A percentile compares a stretch with the other conserved stretches of the same genome.
phyloP scores from a whole-genome alignment of 805 yeast species.

The Kodamaea jinghongensis region DNA sequence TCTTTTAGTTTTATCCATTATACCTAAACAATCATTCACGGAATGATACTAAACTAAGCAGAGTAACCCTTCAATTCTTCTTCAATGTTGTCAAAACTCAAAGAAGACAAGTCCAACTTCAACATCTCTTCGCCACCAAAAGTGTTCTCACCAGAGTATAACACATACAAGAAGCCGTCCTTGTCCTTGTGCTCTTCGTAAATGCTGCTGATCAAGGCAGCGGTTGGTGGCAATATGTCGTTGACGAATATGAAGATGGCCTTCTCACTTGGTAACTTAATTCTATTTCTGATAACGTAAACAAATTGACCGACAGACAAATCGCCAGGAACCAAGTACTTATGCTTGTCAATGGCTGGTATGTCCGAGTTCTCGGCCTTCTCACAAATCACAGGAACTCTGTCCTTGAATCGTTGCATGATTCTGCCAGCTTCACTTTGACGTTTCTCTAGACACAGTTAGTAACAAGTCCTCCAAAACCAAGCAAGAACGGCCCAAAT shows the following conservation, averaged over 20 bases:
- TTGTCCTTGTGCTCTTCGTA: conserved; percentile 97
- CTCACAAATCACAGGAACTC: conserved; percentile 97
- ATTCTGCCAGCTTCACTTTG: conserved; percentile 92
- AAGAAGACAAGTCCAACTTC: conserved; percentile 10
- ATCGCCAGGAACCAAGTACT: conserved; percentile 94
- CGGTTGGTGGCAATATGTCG: conserved; percentile 96
- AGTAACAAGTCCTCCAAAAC: no score
- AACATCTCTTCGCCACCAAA: conserved; percentile 55
- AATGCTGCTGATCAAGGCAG: conserved; percentile 91
- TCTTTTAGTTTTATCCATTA: no score
- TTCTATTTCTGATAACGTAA: conserved; percentile 94
- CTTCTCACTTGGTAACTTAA: conserved; percentile 93
- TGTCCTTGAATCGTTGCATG: conserved; percentile 80
- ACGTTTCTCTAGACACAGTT: conserved; percentile 62
- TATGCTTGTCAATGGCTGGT: conserved; percentile 94
- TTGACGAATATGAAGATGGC: conserved; percentile 97
- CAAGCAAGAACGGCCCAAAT: no score
- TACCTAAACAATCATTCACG: no score
- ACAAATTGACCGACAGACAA: conserved; percentile 97
- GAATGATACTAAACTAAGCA: conserved; percentile 2
- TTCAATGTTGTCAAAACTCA: conserved; percentile 18
- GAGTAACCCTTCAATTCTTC: conserved; percentile 10
- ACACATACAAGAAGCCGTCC: conserved; percentile 93
- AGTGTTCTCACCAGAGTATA: conserved; percentile 97
- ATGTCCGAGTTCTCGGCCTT: conserved; percentile 95